phyloP scores from a whole-genome alignment of 768 basidiomycete species.

The Auriscalpium microsporum region DNA sequence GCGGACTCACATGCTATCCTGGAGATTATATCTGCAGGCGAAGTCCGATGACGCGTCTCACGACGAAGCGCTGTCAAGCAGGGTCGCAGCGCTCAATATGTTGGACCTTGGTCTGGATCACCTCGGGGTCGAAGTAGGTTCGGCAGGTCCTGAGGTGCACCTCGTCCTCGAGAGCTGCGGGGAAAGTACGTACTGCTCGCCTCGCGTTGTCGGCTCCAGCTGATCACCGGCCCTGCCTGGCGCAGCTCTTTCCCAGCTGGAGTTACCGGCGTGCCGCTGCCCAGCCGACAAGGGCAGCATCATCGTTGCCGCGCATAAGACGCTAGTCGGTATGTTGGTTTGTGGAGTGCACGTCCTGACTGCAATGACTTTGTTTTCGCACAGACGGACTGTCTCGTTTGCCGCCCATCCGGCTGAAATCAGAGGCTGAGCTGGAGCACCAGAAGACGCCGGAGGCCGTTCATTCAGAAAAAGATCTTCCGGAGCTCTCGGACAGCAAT shows the following conservation, averaged over 20 bases:
- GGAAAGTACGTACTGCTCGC: slow-evolving; percentile 39
- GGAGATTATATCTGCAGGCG: slow-evolving; percentile 70
- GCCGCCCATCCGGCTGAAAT: slow-evolving; percentile 66
- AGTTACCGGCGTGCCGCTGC: slow-evolving; percentile 36
- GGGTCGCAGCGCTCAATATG: slow-evolving; percentile 87
- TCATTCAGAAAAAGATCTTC: slow-evolving; percentile 6
- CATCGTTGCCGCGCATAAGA: slow-evolving; percentile 77
- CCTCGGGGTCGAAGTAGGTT: slow-evolving; percentile 74
- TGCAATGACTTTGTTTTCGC: neutral
- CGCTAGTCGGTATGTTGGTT: slow-evolving; percentile 64
- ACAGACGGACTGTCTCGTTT: slow-evolving; percentile 67
- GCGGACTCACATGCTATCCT: neutral
- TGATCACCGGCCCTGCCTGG: neutral
- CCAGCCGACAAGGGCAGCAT: slow-evolving; percentile 76
- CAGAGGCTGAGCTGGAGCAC: slow-evolving; percentile 40
- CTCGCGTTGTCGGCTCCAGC: no score
- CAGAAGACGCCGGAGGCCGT: slow-evolving; percentile 25
- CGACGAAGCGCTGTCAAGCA: slow-evolving; percentile 82
- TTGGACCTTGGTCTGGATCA: slow-evolving; percentile 84
- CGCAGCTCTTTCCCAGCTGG: slow-evolving; percentile 45
- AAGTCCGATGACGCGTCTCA: slow-evolving; percentile 75
- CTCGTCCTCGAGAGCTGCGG: slow-evolving; percentile 68
- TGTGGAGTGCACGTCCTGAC: neutral
- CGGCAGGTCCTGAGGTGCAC: slow-evolving; percentile 41
- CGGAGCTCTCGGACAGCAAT: slow-evolving; percentile 6